Evolutionary conservation across 2,329 filamentous ascomycete species (phyloP), one percentile per base, ranked within the genome.

Genomic region (Colletotrichum euphorbiae): DNA sequence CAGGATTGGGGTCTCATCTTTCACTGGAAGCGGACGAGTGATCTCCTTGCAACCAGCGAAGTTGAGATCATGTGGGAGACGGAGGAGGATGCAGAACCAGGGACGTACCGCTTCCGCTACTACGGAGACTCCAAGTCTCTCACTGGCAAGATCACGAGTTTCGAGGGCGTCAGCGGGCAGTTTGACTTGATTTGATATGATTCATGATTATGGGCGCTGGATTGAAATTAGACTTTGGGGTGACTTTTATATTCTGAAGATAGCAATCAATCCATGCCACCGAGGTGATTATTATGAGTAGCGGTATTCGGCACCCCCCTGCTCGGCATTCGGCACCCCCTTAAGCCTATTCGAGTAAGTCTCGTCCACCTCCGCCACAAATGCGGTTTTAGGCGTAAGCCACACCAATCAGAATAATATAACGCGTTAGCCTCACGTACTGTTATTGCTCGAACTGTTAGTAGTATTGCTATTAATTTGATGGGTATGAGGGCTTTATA

Each of bases 1-100:
- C 83, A 81, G 9, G 94, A 98, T 77, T 98, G 94, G 94, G 87
- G 89, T 72, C 79, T 97, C 21, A 84, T 94, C 15, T 97, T 91
- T 75, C 85, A 88, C 56, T 98, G 94, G 94, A 87, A 87, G 76
- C 85, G 93, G 60, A 91, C 87, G 2, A 93, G 89, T 75, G 85
- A 84, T 6, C 71, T 94, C 3, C 79, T 93, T 24, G 94, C 90
- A 0, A 91, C 90, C 40, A 97, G 93, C 74, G 87, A 93, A 75
- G 94, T 93, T 1, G 88, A 82, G 1, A 83, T 97, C 52, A 84
- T 84, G 54, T 98, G 94, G 94, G 90, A 94, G 78, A 91, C 93
- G 72, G 90, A 91, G 78, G 81, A 83, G 58, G 83, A 83, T 71
- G 83, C 82, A 45, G 80, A 81, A 72, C 79, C 75, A 9, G 94